A percentile compares a stretch with the other conserved stretches of the same genome.
phyloP scores from a whole-genome alignment of 2,329 filamentous ascomycete species.

The Fusarium sp. region DNA sequence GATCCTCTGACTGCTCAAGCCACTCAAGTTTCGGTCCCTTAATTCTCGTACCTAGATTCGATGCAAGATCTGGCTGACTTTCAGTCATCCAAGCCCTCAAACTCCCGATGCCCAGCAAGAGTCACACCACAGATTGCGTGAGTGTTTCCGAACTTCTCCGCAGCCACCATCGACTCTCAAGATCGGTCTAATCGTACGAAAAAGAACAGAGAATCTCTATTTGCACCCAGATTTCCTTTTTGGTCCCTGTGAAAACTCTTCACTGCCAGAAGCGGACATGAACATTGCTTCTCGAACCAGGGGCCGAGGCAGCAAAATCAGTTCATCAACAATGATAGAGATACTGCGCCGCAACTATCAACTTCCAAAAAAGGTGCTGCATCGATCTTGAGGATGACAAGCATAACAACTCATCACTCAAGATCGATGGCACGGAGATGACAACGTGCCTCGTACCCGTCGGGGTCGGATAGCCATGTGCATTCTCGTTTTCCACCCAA shows the following conservation, averaged over 20 bases:
- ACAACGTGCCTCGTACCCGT: conserved; percentile 12
- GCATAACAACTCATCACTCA: conserved; percentile 5
- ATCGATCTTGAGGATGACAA: not conserved
- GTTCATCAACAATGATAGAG: conserved; percentile 23
- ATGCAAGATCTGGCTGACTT: not conserved
- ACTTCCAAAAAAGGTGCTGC: conserved; percentile 22
- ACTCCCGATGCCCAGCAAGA: conserved; percentile 25
- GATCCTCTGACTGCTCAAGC: not conserved
- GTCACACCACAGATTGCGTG: conserved; percentile 38
- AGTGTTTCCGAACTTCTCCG: conserved; percentile 32
- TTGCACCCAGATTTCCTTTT: not conserved
- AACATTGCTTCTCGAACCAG: conserved; percentile 20
- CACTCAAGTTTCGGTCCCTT: not conserved
- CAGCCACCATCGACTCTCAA: not conserved
- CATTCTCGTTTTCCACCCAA: not conserved
- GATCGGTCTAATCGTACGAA: not conserved
- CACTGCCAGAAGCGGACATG: conserved; percentile 7
- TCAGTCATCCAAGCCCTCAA: conserved; percentile 19
- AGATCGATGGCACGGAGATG: conserved; percentile 11
- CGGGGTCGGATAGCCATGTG: not conserved
- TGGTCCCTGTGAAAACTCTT: conserved; percentile 4
- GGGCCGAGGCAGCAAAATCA: conserved; percentile 24
- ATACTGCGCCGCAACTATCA: not conserved
- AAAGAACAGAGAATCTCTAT: not conserved
- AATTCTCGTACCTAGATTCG: not conserved